Evolutionary conservation across 2,329 filamentous ascomycete species (phyloP).

Genomic region (Leptographium wingfieldii): DNA sequence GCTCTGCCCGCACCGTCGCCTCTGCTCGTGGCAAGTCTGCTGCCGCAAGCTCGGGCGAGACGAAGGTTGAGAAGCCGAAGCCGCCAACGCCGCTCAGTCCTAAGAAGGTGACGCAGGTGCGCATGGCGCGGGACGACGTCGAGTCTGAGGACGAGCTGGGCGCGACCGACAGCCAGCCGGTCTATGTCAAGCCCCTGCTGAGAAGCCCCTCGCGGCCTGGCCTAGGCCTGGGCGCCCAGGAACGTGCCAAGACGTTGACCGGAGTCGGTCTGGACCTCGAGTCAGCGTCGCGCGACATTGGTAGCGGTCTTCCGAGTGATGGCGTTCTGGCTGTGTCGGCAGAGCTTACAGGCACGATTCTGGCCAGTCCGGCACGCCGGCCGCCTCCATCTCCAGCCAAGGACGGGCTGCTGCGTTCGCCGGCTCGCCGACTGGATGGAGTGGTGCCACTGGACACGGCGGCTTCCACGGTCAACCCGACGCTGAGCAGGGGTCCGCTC

Average conservation of each 20-base stretch:
- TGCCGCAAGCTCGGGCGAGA: slow-evolving; percentile 7
- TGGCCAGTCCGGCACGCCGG: slow-evolving; percentile 45
- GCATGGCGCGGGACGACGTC: slow-evolving; percentile 27
- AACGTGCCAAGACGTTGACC: not conserved
- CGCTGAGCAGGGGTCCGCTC: slow-evolving; percentile 24
- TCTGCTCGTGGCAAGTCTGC: not conserved
- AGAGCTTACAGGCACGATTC: slow-evolving; percentile 25
- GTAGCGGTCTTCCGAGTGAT: slow-evolving; percentile 12
- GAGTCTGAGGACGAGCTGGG: slow-evolving; percentile 50
- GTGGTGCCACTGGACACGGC: slow-evolving; percentile 7
- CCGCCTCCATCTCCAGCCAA: slow-evolving; percentile 39
- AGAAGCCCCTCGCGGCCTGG: slow-evolving; percentile 43
- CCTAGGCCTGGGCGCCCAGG: slow-evolving; percentile 7
- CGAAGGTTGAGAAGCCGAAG: slow-evolving; percentile 14
- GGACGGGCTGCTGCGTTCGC: slow-evolving; percentile 38
- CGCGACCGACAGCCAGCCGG: slow-evolving; percentile 28
- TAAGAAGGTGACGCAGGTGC: slow-evolving; percentile 50
- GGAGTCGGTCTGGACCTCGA: slow-evolving; percentile 4
- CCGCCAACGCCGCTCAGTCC: slow-evolving; percentile 42
- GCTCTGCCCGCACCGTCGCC: not conserved
- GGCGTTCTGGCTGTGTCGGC: slow-evolving; percentile 16
- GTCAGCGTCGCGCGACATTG: not conserved
- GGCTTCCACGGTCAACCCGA: slow-evolving; percentile 11
- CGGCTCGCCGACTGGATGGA: slow-evolving; percentile 40
- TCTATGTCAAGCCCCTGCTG: slow-evolving; percentile 37